A percentile compares a stretch with the other conserved stretches of the same genome.
These are phyloP conservation scores for Curvularia sp. DNA, from an alignment of 2,329 filamentous ascomycete species.

Conservation along the genomic window DNA sequence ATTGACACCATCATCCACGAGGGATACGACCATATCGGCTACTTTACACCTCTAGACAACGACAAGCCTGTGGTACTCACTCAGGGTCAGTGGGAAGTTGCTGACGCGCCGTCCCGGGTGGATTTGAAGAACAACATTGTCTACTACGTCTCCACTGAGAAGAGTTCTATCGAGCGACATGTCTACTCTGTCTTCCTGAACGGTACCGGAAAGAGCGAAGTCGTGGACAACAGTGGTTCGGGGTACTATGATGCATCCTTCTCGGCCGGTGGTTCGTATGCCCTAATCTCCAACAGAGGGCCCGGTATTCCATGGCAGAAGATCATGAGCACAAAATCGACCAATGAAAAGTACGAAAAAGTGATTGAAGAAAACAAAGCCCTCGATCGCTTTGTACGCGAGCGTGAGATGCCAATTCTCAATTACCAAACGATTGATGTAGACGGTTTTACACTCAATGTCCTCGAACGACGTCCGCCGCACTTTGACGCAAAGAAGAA, in stretches of 20 bases:
- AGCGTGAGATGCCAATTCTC: conserved; percentile 81
- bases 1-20: conserved; percentile 89
- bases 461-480: conserved; percentile 85
- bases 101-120: conserved; percentile 80
- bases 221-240: conserved; percentile 76
- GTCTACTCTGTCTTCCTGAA: conserved; percentile 89
- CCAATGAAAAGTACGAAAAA: conserved; percentile 68
- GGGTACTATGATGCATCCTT: conserved; percentile 86
- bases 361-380: conserved; percentile 78
- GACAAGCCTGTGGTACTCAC: conserved; percentile 85
- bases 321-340: conserved; percentile 81
- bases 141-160: conserved; percentile 88
- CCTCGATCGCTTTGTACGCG: conserved; percentile 72
- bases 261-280: conserved; percentile 80
- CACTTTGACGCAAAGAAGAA: conserved; percentile 84
- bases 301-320: conserved; percentile 91
- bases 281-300: conserved; percentile 82
- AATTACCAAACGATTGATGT: conserved; percentile 86
- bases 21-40: conserved; percentile 88
- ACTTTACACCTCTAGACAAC: conserved; percentile 88
- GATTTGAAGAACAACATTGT: conserved; percentile 86
- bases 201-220: conserved; percentile 72
- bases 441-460: conserved; percentile 74
- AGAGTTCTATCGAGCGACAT: conserved; percentile 87
- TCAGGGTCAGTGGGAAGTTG: conserved; percentile 90